Evolutionary conservation across 2,329 filamentous ascomycete genomes (phyloP), one percentile per base, ranked within the genome.

Genomic region (Blastomyces percursus): DNA sequence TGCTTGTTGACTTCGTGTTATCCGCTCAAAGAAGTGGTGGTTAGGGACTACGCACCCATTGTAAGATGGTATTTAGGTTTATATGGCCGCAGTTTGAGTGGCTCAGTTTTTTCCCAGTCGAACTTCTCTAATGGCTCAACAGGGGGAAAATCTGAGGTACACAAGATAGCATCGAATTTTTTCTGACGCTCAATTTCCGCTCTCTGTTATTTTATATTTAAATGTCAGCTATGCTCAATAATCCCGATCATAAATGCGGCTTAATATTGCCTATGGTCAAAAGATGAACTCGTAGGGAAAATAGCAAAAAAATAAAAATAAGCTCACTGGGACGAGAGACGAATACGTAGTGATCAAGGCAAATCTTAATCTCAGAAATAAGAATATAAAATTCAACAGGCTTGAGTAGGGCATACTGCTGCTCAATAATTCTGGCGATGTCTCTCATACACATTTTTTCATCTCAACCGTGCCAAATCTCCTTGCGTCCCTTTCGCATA

Each of bases 61-160:
- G 84, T 86, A 59, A 87, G 71, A 68, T 86, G 80, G 68, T 84
- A 87, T 67, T 81, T 84, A 5, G 82, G 79, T 70, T 84, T 85
- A 71, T 85, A 85, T 0, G 82, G 81, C 16, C 84, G 76, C 12
- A 84, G 69, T 62, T 82, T 78, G 46, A 84, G 69, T 0, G 82
- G 84, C 62, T 80, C 76, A 40, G 78, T 80, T 0, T 72, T 75
- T 60, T 75, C 69, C 77, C 82, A 81, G 63, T 82, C 72, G 66
- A 86, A 83, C 62, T 77, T 71, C 2, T 69, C 56, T 3, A 85
- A 72, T 2, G 82, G 77, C 27, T 64, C 59, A 35, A 67, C 65
- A 1, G 59, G 35, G 6, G 65, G 63, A 30, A 62, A 66, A 30
- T 65, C 62, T 30, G 38, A 54, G 3, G 51, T 55, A 16, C n/a